These are phyloP conservation scores for Tricholoma furcatifolium DNA, from an alignment of 768 basidiomycete genomes.

Conservation along the genomic window DNA sequence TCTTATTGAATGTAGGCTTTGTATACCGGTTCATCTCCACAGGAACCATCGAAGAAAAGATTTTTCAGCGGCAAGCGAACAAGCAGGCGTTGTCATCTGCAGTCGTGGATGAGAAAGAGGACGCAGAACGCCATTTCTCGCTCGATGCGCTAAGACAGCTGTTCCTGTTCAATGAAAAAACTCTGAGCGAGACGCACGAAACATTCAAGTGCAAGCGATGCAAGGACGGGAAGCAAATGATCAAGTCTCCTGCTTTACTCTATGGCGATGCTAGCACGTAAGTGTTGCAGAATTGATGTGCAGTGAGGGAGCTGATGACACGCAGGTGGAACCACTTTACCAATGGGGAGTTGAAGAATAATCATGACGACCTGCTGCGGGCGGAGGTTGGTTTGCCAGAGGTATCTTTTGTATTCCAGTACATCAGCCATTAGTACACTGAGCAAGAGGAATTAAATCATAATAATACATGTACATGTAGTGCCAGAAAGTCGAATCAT, in stretches of 20 bases:
- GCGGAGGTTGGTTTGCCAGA: constrained; percentile 83
- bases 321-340: constrained; percentile 96
- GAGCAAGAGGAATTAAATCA: neutral
- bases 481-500: constrained; percentile 24
- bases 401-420: constrained; percentile 96
- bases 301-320: neutral
- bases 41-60: constrained; percentile 98
- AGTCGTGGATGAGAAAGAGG: constrained; percentile 97
- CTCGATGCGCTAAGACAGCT: constrained; percentile 84
- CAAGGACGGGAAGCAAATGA: constrained; percentile 77
- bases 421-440: constrained; percentile 73
- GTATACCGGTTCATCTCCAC: constrained; percentile 98
- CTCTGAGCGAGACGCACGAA: constrained; percentile 92
- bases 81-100: constrained; percentile 97
- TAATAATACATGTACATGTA: constrained; percentile 3
- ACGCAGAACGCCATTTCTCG: constrained; percentile 94
- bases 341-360: constrained; percentile 81
- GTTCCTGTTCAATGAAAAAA: constrained; percentile 87
- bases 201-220: constrained; percentile 97
- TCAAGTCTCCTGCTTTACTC: constrained; percentile 81
- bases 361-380: constrained; percentile 93
- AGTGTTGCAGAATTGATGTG: constrained; percentile 30
- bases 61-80: constrained; percentile 94
- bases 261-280: constrained; percentile 99
- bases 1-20: constrained; percentile 58